phyloP scores from a whole-genome alignment of 106 monocot species.

The Dendrobium catenatum region DNA sequence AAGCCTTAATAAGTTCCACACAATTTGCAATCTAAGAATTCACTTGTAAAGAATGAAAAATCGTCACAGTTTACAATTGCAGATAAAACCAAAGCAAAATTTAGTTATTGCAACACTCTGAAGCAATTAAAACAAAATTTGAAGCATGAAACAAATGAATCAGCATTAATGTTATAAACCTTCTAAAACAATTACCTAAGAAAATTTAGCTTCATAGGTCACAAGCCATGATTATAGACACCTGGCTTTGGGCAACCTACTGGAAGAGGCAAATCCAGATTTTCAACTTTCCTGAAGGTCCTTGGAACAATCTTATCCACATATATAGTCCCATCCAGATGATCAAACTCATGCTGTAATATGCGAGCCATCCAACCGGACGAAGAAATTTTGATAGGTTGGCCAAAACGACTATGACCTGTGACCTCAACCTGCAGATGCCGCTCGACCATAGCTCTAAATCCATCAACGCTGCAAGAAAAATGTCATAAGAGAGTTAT shows the following conservation, averaged over 20 bases:
- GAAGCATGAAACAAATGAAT: background rate
- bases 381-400: slow-evolving; percentile 59
- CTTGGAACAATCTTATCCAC: slow-evolving; percentile 85
- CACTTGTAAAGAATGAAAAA: too few relatives aligned
- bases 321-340: slow-evolving; percentile 82
- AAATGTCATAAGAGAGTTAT: background rate
- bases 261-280: slow-evolving; percentile 76
- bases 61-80: too few relatives aligned
- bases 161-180: background rate
- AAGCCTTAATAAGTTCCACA: too few relatives aligned
- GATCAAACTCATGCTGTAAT: slow-evolving; percentile 91
- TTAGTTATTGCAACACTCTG: background rate
- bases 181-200: background rate
- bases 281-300: slow-evolving; percentile 79
- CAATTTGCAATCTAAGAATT: too few relatives aligned
- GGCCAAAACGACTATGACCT: slow-evolving; percentile 56
- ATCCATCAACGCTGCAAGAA: slow-evolving; percentile 75
- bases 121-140: background rate
- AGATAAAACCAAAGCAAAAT: background rate
- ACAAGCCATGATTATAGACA: slow-evolving; percentile 8
- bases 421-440: slow-evolving; percentile 90
- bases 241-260: slow-evolving; percentile 64
- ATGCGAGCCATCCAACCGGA: slow-evolving; percentile 91
- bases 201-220: background rate
- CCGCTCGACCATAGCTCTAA: slow-evolving; percentile 76